Percentiles rank a stretch among this genome's conserved stretches.
Evolutionary conservation across 2,329 filamentous ascomycete genomes (phyloP).

Genomic region (Trichoderma gracile): DNA sequence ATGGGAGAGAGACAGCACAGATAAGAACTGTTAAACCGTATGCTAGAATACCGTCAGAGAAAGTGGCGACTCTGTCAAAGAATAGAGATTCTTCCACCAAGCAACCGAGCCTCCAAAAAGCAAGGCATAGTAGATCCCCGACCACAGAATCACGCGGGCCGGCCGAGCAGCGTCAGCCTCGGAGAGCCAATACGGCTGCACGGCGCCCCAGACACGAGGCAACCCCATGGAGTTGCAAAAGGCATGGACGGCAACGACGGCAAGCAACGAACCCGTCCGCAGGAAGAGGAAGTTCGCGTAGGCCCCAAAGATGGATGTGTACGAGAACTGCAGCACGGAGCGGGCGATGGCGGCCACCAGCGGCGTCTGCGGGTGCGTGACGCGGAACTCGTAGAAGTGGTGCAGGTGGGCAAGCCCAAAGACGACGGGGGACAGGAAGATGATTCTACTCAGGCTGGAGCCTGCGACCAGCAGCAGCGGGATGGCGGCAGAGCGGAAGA

Average conservation of each 20-base stretch:
- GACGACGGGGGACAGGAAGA: slow-evolving; percentile 82
- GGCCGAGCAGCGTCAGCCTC: slow-evolving; percentile 31
- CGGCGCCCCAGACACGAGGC: slow-evolving; percentile 78
- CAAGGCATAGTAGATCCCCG: slow-evolving; percentile 74
- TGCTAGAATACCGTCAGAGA: slow-evolving; percentile 37
- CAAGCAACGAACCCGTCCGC: slow-evolving; percentile 77
- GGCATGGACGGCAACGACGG: slow-evolving; percentile 73
- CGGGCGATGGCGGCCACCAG: slow-evolving; percentile 64
- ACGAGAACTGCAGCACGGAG: slow-evolving; percentile 80
- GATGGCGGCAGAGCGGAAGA: slow-evolving; percentile 86
- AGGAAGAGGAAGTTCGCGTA: slow-evolving; percentile 89
- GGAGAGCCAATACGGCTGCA: slow-evolving; percentile 56
- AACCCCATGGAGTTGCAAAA: slow-evolving; percentile 95
- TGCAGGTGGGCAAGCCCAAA: slow-evolving; percentile 94
- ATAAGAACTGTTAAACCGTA: slow-evolving; percentile 13
- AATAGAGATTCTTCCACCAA: slow-evolving; percentile 72
- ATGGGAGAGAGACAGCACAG: background rate
- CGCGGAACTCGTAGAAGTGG: slow-evolving; percentile 91
- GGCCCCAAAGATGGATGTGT: slow-evolving; percentile 91
- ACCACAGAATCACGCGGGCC: slow-evolving; percentile 56
- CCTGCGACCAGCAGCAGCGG: slow-evolving; percentile 77
- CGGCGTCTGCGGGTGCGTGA: slow-evolving; percentile 73
- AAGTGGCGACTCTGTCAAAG: slow-evolving; percentile 60
- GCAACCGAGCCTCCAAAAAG: slow-evolving; percentile 68
- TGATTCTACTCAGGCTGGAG: slow-evolving; percentile 57